Conservation (phyloP, 306 rosid species). For the Trifolium subterraneum region DNA sequence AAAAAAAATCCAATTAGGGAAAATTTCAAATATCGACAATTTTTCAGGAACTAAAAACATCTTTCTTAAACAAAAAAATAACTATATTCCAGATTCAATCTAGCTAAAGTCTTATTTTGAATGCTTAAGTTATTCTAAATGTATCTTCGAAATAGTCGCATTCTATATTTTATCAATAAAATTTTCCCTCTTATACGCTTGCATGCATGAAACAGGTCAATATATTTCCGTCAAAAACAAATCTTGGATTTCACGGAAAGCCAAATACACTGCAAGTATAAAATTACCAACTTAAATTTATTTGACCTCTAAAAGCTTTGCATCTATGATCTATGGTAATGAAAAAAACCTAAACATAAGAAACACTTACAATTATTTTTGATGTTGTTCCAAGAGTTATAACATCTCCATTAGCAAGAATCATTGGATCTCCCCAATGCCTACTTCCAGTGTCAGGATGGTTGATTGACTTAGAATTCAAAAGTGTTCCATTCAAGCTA, state of each 20-base stretch:
- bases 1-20: not conserved
- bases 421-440: slow-evolving; percentile 77
- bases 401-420: slow-evolving; percentile 81
- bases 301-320: slow-evolving; percentile 34
- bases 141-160: slow-evolving; percentile 21
- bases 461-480: slow-evolving; percentile 76
- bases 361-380: slow-evolving; percentile 66
- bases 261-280: slow-evolving; percentile 35
- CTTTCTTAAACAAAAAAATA: not conserved
- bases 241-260: slow-evolving; percentile 4
- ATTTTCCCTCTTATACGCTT: not conserved
- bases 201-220: slow-evolving; percentile 18
- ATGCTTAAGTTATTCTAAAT: slow-evolving; percentile 21
- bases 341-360: slow-evolving; percentile 19
- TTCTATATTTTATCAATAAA: slow-evolving; percentile 22
- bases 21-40: not conserved
- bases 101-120: slow-evolving; percentile 18
- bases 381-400: slow-evolving; percentile 95
- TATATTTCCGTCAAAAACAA: slow-evolving; percentile 4
- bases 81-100: slow-evolving; percentile 13
- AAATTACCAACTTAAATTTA: slow-evolving; percentile 19
- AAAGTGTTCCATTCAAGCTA: slow-evolving; percentile 88
- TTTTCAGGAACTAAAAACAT: not conserved
- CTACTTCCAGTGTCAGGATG: slow-evolving; percentile 75
- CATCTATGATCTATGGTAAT: slow-evolving; percentile 21